Evolutionary conservation across 2,329 filamentous ascomycete species (phyloP).

Genomic region (Alternaria triticimaculans): DNA sequence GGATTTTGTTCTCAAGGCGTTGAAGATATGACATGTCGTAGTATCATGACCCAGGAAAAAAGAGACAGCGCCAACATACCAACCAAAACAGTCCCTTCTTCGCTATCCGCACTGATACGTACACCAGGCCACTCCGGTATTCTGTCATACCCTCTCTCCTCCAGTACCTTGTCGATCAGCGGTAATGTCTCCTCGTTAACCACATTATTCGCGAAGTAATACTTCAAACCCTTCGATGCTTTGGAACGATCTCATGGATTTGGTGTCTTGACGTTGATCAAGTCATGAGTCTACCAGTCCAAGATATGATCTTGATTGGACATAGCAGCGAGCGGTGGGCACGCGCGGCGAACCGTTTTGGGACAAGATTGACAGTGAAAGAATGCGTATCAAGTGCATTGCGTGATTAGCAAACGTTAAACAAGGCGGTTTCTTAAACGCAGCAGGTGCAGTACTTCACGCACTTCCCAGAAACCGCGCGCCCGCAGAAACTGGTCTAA

Average conservation of each 20-base stretch:
- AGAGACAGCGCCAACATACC: too few relatives aligned
- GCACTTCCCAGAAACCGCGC: neutral
- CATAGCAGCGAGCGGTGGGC: neutral
- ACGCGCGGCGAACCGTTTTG: neutral
- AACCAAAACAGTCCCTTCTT: too few relatives aligned
- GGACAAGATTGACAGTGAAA: neutral
- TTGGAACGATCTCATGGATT: neutral
- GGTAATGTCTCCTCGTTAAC: too few relatives aligned
- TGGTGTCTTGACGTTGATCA: neutral
- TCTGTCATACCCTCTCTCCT: too few relatives aligned
- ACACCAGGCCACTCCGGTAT: too few relatives aligned
- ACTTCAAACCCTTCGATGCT: neutral
- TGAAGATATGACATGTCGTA: too few relatives aligned
- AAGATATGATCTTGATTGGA: fast-evolving
- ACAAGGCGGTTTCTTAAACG: neutral
- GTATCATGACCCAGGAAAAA: too few relatives aligned
- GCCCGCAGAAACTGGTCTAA: fast-evolving
- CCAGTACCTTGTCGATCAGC: too few relatives aligned
- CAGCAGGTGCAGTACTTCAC: neutral
- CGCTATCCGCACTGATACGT: too few relatives aligned
- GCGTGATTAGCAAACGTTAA: neutral
- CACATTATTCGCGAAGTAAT: too few relatives aligned
- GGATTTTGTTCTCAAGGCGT: too few relatives aligned
- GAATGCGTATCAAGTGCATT: neutral
- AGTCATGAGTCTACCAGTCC: neutral